Evolutionary conservation across 495 filamentous ascomycete species (phyloP).

Genomic region (Penicillium canariense): DNA sequence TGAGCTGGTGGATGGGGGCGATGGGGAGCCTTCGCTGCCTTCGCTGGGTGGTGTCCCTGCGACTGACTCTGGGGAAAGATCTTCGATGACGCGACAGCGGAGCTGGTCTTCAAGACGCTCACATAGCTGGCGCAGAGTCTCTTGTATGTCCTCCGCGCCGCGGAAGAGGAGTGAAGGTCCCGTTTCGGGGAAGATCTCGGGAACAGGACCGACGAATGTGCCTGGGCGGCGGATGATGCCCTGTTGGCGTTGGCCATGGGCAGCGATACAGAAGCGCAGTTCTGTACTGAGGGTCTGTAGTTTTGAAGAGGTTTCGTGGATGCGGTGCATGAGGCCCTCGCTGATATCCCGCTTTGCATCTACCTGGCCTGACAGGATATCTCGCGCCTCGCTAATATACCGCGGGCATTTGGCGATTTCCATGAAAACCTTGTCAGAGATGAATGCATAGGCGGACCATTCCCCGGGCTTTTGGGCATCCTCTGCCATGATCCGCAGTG

Average conservation of each 20-base stretch:
- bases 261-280: constrained; percentile 25
- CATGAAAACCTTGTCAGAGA: constrained; percentile 27
- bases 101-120: constrained; percentile 10
- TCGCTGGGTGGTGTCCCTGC: constrained; percentile 11
- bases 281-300: constrained; percentile 13
- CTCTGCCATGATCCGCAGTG: constrained; percentile 21
- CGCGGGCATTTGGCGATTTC: constrained; percentile 34
- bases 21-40: constrained; percentile 8
- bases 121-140: constrained; percentile 15
- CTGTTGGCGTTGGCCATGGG: constrained; percentile 25
- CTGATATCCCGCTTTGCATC: not conserved
- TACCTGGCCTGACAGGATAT: constrained; percentile 10
- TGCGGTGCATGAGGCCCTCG: constrained; percentile 17
- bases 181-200: constrained; percentile 28
- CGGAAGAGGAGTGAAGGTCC: constrained; percentile 27
- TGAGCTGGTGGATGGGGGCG: not conserved
- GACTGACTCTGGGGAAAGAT: constrained; percentile 14
- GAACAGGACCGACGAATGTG: constrained; percentile 25
- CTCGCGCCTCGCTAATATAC: constrained; percentile 28
- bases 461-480: constrained; percentile 27
- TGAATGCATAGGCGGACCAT: constrained; percentile 23
- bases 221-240: constrained; percentile 23
- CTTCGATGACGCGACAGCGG: constrained; percentile 17
- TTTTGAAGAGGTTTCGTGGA: constrained; percentile 16
- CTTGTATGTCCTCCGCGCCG: constrained; percentile 26